These are phyloP conservation scores for Wallemia mellicola DNA, from an alignment of 1,284 basidiomycete species.

Conservation along the genomic window DNA sequence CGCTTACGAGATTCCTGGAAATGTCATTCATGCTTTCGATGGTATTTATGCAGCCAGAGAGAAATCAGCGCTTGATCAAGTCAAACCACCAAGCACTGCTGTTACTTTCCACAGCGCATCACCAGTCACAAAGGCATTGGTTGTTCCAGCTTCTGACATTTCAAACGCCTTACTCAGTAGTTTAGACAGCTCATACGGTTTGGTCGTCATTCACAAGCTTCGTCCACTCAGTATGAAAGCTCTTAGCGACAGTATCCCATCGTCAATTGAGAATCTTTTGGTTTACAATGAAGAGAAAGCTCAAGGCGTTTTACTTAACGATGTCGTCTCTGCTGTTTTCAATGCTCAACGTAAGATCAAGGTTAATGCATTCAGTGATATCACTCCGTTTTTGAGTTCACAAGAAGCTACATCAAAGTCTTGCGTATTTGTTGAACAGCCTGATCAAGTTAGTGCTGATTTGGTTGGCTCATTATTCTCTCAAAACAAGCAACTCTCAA, in stretches of 20 bases:
- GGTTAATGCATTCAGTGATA: slow-evolving; percentile 35
- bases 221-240: not conserved
- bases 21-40: slow-evolving; percentile 50
- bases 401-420: slow-evolving; percentile 10
- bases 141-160: slow-evolving; percentile 12
- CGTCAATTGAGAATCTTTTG: not conserved
- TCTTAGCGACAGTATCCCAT: not conserved
- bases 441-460: slow-evolving; percentile 8
- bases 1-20: slow-evolving; percentile 28
- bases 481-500: not conserved
- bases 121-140: slow-evolving; percentile 9
- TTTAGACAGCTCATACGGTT: slow-evolving; percentile 7
- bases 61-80: slow-evolving; percentile 13
- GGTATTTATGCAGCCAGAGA: slow-evolving; percentile 39
- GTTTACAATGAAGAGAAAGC: not conserved
- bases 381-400: slow-evolving; percentile 25
- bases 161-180: slow-evolving; percentile 8
- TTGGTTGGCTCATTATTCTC: slow-evolving; percentile 10
- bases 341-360: slow-evolving; percentile 16
- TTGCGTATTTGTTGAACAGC: slow-evolving; percentile 3
- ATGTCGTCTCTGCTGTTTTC: slow-evolving; percentile 12
- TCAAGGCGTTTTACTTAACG: slow-evolving; percentile 10
- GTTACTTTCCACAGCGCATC: slow-evolving; percentile 8
- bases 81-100: slow-evolving; percentile 15
- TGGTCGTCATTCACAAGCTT: not conserved